These are phyloP conservation scores for Hypoxylon perforatum DNA, from an alignment of 495 filamentous ascomycete species.

Conservation along the genomic window DNA sequence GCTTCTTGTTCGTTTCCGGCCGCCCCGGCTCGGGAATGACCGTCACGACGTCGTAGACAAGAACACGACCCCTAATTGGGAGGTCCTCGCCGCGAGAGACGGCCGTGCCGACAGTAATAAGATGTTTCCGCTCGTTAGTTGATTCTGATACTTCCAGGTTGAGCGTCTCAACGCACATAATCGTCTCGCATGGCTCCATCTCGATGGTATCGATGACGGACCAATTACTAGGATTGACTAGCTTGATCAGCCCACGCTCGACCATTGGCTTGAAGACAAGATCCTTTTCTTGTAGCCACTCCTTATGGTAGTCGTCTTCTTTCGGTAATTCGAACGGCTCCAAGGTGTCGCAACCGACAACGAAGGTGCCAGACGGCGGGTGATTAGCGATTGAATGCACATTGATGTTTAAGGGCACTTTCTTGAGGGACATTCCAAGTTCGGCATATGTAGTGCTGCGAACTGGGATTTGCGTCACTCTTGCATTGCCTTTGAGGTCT, in stretches of 20 bases:
- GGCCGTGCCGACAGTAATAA: slow-evolving; percentile 87
- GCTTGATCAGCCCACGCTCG: slow-evolving; percentile 74
- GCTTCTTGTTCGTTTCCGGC: slow-evolving; percentile 82
- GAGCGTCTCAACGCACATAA: slow-evolving; percentile 84
- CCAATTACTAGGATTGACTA: slow-evolving; percentile 80
- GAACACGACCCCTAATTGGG: slow-evolving; percentile 82
- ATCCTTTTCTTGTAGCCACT: slow-evolving; percentile 78
- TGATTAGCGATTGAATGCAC: slow-evolving; percentile 82
- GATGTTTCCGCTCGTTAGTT: slow-evolving; percentile 82
- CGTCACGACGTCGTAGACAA: slow-evolving; percentile 89
- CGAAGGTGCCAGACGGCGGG: slow-evolving; percentile 75
- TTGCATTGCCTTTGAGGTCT: slow-evolving; percentile 71
- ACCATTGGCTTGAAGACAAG: slow-evolving; percentile 72
- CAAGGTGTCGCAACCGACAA: slow-evolving; percentile 73
- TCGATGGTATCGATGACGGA: slow-evolving; percentile 77
- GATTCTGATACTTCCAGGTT: slow-evolving; percentile 90
- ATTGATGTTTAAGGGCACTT: slow-evolving; percentile 74
- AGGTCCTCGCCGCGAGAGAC: slow-evolving; percentile 88
- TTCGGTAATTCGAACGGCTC: slow-evolving; percentile 84
- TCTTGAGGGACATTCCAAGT: slow-evolving; percentile 74
- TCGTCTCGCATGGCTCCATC: slow-evolving; percentile 76
- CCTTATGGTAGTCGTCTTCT: slow-evolving; percentile 82
- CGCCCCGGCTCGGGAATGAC: slow-evolving; percentile 89
- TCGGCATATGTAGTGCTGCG: slow-evolving; percentile 71
- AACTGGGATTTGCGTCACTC: slow-evolving; percentile 73